Percentiles rank a stretch among this genome's conserved stretches.
Evolutionary conservation across 352 stramenopile species (phyloP).

Genomic region (Phytophthora foliorum): DNA sequence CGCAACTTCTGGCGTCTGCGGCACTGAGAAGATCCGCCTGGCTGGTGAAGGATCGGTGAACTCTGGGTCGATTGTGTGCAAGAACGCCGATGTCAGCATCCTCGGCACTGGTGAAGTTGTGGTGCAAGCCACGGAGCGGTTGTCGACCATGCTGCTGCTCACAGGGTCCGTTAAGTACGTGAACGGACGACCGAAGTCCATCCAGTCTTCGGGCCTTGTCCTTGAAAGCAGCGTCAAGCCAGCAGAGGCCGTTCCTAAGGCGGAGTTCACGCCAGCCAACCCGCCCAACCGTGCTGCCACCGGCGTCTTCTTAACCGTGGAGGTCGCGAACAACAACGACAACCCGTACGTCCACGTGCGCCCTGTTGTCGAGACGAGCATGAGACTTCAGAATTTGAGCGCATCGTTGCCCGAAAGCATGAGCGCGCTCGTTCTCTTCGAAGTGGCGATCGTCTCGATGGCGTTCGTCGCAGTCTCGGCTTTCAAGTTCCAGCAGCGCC

Average conservation of each 20-base stretch:
- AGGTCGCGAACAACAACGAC: conserved; percentile 28
- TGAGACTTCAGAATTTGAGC: conserved; percentile 31
- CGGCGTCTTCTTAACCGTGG: conserved; percentile 30
- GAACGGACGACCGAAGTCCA: conserved; percentile 38
- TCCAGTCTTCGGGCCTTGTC: conserved; percentile 38
- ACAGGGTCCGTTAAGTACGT: conserved; percentile 53
- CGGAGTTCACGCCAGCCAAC: conserved; percentile 4
- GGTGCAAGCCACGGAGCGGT: conserved; percentile 51
- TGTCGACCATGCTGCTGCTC: conserved; percentile 37
- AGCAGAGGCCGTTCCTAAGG: conserved; percentile 12
- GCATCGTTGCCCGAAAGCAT: conserved; percentile 31
- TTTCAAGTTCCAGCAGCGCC: conserved; percentile 43
- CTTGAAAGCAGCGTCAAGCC: conserved; percentile 25
- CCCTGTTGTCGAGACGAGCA: conserved; percentile 4
- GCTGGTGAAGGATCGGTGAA: conserved; percentile 50
- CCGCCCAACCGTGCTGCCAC: conserved; percentile 23
- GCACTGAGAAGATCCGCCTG: conserved; percentile 39
- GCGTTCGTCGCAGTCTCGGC: conserved; percentile 24
- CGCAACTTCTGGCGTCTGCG: conserved; percentile 41
- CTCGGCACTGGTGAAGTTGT: conserved; percentile 49
- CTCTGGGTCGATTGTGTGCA: conserved; percentile 50
- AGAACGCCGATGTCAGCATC: conserved; percentile 51
- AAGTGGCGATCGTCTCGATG: conserved; percentile 26
- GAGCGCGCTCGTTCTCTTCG: conserved; percentile 37
- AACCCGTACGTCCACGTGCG: conserved; percentile 31